These are phyloP conservation scores for Echinochloa phyllopogon DNA, from an alignment of 176 grass and related monocot species.

Conservation along the genomic window DNA sequence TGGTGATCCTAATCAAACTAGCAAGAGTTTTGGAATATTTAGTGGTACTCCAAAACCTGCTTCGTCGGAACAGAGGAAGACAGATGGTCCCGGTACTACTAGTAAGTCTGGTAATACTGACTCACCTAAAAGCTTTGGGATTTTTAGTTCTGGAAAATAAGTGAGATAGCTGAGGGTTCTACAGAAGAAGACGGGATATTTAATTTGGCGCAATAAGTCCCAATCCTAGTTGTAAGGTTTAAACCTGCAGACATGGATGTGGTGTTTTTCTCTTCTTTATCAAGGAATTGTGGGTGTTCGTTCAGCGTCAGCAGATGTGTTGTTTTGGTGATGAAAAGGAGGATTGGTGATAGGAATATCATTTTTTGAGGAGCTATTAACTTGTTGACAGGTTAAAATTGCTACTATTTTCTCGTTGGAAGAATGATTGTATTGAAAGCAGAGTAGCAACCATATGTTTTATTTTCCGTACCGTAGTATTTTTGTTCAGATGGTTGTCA, in stretches of 20 bases:
- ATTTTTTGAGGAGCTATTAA: neutral
- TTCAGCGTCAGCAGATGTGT: neutral
- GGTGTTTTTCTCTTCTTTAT: neutral
- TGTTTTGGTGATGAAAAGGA: neutral
- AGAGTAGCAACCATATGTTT: neutral
- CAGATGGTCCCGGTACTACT: neutral
- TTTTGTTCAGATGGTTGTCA: neutral
- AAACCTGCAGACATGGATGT: neutral
- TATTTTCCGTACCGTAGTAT: neutral
- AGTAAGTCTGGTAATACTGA: neutral
- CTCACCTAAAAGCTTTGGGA: conserved; percentile 43
- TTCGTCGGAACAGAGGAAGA: conserved; percentile 37
- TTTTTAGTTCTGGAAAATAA: conserved; percentile 33
- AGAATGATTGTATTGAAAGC: neutral
- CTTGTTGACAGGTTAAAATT: neutral
- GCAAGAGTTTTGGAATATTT: conserved; percentile 51
- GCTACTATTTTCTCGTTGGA: neutral
- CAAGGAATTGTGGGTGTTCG: neutral
- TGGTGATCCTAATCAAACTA: conserved; percentile 14
- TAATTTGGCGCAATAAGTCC: conserved; percentile 19
- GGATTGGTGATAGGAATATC: neutral
- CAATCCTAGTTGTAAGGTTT: conserved; percentile 18
- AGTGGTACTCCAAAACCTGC: conserved; percentile 28
- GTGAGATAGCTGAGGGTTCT: neutral
- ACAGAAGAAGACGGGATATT: conserved; percentile 10